Evolutionary conservation across 371 early-diverging fungal genomes (phyloP).

Genomic region (Zychaea mexicana): DNA sequence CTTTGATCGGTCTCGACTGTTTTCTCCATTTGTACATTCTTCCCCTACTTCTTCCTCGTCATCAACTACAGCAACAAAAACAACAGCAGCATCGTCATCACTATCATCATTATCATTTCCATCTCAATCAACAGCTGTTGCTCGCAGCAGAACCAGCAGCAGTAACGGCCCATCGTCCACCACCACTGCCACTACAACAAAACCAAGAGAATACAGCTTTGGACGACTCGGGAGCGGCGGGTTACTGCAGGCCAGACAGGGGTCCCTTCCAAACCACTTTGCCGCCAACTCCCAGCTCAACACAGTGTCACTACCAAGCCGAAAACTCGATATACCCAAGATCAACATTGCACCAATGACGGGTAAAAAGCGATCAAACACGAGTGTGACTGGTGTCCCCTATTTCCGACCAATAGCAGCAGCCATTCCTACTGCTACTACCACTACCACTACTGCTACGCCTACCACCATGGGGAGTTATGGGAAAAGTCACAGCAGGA

Average conservation of each 20-base stretch:
- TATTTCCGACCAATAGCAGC: not conserved
- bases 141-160: not conserved
- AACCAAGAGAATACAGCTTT: not conserved
- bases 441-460: not conserved
- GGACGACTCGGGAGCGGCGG: conserved; percentile 5
- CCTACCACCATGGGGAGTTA: not conserved
- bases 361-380: not conserved
- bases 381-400: not conserved
- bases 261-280: conserved; percentile 22
- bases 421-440: not conserved
- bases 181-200: not conserved
- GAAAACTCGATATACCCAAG: conserved; percentile 14
- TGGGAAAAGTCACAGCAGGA: not conserved
- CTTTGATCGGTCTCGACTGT: not conserved
- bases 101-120: not conserved
- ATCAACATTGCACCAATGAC: conserved; percentile 28
- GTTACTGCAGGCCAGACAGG: conserved; percentile 13
- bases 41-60: not conserved
- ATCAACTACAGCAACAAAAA: not conserved
- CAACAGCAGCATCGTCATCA: not conserved
- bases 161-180: not conserved
- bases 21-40: conserved; percentile 1
- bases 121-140: not conserved
- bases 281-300: conserved; percentile 21
- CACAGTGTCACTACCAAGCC: conserved; percentile 17